Evolutionary conservation across 2,329 filamentous ascomycete genomes (phyloP).

Genomic region (Talaromyces sp.): DNA sequence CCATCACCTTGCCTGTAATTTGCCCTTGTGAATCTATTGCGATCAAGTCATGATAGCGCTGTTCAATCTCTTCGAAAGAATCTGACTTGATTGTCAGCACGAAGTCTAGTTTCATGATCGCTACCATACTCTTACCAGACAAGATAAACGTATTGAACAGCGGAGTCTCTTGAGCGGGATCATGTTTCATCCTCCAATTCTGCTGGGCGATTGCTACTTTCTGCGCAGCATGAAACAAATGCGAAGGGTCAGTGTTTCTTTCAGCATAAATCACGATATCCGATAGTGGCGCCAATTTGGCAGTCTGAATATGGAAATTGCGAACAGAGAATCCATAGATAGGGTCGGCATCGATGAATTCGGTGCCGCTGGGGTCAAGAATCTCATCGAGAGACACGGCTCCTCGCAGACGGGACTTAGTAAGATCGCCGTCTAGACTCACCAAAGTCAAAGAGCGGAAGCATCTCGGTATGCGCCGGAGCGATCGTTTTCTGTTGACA

Average conservation of each 20-base stretch:
- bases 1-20: slow-evolving; percentile 71
- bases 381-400: slow-evolving; percentile 79
- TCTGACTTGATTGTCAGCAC: slow-evolving; percentile 42
- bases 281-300: slow-evolving; percentile 79
- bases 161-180: slow-evolving; percentile 52
- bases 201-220: slow-evolving; percentile 69
- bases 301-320: slow-evolving; percentile 94
- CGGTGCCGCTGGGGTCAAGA: slow-evolving; percentile 51
- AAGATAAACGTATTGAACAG: slow-evolving; percentile 82
- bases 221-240: slow-evolving; percentile 60
- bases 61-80: slow-evolving; percentile 67
- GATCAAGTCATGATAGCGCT: slow-evolving; percentile 63
- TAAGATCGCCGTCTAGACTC: slow-evolving; percentile 79
- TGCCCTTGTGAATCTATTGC: slow-evolving; percentile 67
- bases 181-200: slow-evolving; percentile 64
- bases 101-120: not conserved
- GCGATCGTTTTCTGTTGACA: slow-evolving; percentile 65
- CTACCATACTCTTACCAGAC: slow-evolving; percentile 43
- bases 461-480: slow-evolving; percentile 67
- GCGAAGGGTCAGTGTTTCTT: slow-evolving; percentile 53
- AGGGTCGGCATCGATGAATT: slow-evolving; percentile 81
- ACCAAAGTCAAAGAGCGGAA: slow-evolving; percentile 78
- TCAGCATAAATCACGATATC: slow-evolving; percentile 92
- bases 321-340: slow-evolving; percentile 87
- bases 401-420: slow-evolving; percentile 71